phyloP scores from a whole-genome alignment of 345 rosid genomes.

The Eucalyptus curtisii region DNA sequence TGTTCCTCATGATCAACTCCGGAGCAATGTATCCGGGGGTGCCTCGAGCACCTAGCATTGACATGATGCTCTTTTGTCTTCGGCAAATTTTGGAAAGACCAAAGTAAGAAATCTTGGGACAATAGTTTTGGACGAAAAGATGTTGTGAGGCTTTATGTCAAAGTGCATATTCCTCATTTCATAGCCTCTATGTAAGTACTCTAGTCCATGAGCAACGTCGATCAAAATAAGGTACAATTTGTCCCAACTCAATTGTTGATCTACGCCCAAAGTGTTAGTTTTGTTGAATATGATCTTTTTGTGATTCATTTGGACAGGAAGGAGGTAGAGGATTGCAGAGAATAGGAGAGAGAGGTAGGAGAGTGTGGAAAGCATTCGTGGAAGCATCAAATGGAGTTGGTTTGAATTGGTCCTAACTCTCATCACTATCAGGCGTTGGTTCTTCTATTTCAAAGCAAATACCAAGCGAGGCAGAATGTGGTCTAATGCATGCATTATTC shows the following conservation, averaged over 20 bases:
- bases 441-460: background rate
- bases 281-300: background rate
- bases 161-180: constrained; percentile 14
- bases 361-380: background rate
- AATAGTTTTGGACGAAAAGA: constrained; percentile 21
- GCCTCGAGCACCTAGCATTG: constrained; percentile 5
- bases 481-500: background rate
- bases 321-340: too few relatives aligned
- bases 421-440: background rate
- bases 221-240: constrained; percentile 1
- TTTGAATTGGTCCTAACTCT: background rate
- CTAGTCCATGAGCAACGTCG: constrained; percentile 22
- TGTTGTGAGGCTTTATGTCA: constrained; percentile 36
- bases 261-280: background rate
- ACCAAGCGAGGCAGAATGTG: too few relatives aligned
- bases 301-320: too few relatives aligned
- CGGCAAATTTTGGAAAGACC: constrained; percentile 30
- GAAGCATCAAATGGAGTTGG: background rate
- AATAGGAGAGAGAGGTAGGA: background rate
- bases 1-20: too few relatives aligned
- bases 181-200: constrained; percentile 30
- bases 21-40: background rate
- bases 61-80: constrained; percentile 9
- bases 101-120: constrained; percentile 33
- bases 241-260: background rate